Base-by-base conservation (phyloP, 2,329 filamentous ascomycete species). In the Fusarium albosuccineum region DNA sequence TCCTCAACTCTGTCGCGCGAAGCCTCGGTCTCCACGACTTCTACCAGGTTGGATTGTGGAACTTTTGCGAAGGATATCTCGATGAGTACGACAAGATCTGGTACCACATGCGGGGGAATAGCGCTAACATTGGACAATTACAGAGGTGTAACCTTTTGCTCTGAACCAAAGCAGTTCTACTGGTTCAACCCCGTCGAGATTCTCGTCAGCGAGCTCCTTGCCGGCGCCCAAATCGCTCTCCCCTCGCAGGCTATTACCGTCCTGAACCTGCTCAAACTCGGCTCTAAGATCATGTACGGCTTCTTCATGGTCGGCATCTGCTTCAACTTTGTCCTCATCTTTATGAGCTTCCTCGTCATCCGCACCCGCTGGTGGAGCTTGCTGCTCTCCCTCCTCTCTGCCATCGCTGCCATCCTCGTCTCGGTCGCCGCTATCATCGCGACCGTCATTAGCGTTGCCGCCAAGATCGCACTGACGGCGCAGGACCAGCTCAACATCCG, bases 151-250 rank as follows among this genome's bases (percentile, higher is more conserved):
- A 95, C 92, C 0, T 81, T 82, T 66, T 98, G 95, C 80, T 94
- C 91, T 8, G 79, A 81, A 6, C 91, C 93, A 0, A 73, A 87
- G 72, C 82, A 84, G 8, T 83, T 94, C 57, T 98, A 92, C 81
- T 97, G 92, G 91, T 97, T 97, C 82, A 93, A 97, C 77, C 94
- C 94, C 0, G 91, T 97, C 41, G 82, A 91, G 59, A 93, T 97
- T 69, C 82, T 98, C 48, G 83, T 93, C 66, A 87, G 87, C 70
- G 91, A 97, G 80, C 84, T 98, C 29, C 85, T 98, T 9, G 81
- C 92, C 10, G 93, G 94, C 42, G 93, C 94, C 22, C 92, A 89
- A 36, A 94, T 97, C 76, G 91, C 91, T 10, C 84, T 97, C 26
- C 94, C 95, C 10, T 83, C 87, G 30, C 81, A 94, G 64, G 88